Evolutionary conservation across 139 green algal genomes (phyloP), one percentile per base, ranked within the genome.

Genomic region (Volvox africanus): DNA sequence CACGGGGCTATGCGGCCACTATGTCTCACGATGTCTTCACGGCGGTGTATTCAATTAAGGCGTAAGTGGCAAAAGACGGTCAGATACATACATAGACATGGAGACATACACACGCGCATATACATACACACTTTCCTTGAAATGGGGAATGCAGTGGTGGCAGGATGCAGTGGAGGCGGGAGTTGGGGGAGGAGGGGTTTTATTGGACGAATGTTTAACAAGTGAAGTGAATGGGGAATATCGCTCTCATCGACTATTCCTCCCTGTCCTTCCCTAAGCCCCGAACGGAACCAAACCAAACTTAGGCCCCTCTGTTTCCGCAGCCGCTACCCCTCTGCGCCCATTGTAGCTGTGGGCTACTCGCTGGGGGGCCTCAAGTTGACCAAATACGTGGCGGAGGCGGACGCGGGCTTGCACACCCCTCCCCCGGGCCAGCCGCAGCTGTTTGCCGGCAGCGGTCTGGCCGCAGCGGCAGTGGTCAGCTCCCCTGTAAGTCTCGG

Each of bases 301-400:
- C n/a, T n/a, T n/a, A n/a, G n/a, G n/a, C 68, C 62, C 62, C 62
- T 19, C 62, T 69, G n/a, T 22, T 77, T 26, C 68, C 68, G n/a
- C 91, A 94, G 94, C 32, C 93, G 91, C 68, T 97, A 94, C 87
- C 95, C 96, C 33, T 6, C 44, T 18, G 96, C 95, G 24, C 94
- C 94, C 20, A 22, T 97, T 17, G 92, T 95, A 77, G 96, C 94
- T 11, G 95, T 94, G 20, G 95, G 94, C n/a, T 98, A 97, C 90
- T 97, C 95, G 32, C 91, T 98, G 12, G 96, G 96, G 32, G 94
- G 92, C 83, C 68, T 98, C 12, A 95, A 97, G 80, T 93, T 98
- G 9, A 95, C 93, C 76, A 98, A 97, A 91, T 98, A 97, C 89
- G 76, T 97, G 24, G 95, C 92, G 61, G 94, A 97, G 82, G 93